Evolutionary conservation across 169 alveolate genomes (phyloP).

Genomic region (Eimeria tenella): DNA sequence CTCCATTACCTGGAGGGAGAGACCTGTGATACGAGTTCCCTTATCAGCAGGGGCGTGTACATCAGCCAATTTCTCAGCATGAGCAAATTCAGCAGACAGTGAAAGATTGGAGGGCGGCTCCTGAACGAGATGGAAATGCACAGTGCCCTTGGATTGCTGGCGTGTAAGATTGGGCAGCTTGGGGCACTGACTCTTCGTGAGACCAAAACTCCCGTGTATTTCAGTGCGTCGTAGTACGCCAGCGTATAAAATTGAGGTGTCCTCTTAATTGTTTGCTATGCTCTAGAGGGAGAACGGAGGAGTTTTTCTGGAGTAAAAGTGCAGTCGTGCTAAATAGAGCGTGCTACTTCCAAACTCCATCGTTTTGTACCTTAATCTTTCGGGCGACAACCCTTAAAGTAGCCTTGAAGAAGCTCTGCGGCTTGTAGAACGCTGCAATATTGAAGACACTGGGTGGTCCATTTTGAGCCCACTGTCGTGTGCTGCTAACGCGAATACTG

Average conservation of each 20-base stretch:
- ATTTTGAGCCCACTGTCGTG: conserved; percentile 36
- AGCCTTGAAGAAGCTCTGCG: conserved; percentile 56
- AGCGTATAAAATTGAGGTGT: too few relatives aligned
- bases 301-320: too few relatives aligned
- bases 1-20: conserved; percentile 33
- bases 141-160: too few relatives aligned
- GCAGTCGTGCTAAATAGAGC: not conserved
- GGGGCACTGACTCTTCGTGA: too few relatives aligned
- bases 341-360: not conserved
- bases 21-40: conserved; percentile 8
- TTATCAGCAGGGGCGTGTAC: conserved; percentile 10
- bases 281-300: too few relatives aligned
- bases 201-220: too few relatives aligned
- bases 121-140: not conserved
- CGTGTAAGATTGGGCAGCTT: too few relatives aligned
- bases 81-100: conserved; percentile 36
- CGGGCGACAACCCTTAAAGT: conserved; percentile 44
- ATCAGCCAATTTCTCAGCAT: not conserved
- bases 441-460: conserved; percentile 65
- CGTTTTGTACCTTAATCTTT: not conserved
- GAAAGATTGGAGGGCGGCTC: conserved; percentile 44
- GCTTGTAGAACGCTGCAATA: conserved; percentile 48
- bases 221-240: too few relatives aligned
- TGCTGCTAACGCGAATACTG: conserved; percentile 39
- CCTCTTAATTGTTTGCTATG: too few relatives aligned